phyloP scores from a whole-genome alignment of 306 rosid genomes.

The Quercus ilex region DNA sequence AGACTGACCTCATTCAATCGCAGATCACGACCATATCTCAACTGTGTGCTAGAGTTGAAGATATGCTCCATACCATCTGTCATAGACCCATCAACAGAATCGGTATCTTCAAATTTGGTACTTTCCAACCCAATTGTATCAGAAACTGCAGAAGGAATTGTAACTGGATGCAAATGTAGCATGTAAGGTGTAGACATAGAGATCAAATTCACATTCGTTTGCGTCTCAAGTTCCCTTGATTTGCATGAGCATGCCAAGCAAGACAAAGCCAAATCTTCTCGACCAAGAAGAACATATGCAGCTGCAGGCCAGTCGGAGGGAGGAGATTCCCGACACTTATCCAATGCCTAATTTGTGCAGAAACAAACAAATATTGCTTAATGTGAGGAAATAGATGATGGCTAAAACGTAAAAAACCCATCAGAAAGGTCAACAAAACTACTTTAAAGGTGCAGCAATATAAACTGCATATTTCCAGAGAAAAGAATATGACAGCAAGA shows the following conservation, averaged over 20 bases:
- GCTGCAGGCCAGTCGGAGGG: slow-evolving; percentile 94
- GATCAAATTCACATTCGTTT: slow-evolving; percentile 79
- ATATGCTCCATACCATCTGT: slow-evolving; percentile 98
- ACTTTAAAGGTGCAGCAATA: not conserved
- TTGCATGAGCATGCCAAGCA: slow-evolving; percentile 64
- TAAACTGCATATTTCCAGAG: not conserved
- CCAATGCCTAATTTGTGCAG: slow-evolving; percentile 71
- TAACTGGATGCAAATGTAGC: slow-evolving; percentile 93
- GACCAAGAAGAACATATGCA: slow-evolving; percentile 94
- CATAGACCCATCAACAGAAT: slow-evolving; percentile 85
- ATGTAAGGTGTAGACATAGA: slow-evolving; percentile 96
- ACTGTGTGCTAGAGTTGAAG: slow-evolving; percentile 93
- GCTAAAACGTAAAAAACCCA: not conserved
- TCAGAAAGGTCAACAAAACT: not conserved
- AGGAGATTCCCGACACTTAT: slow-evolving; percentile 95
- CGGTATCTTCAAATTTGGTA: slow-evolving; percentile 85
- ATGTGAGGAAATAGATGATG: slow-evolving; percentile 10
- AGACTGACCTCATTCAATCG: slow-evolving; percentile 86
- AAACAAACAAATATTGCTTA: slow-evolving; percentile 19
- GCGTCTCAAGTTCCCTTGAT: slow-evolving; percentile 73
- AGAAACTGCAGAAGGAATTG: slow-evolving; percentile 85
- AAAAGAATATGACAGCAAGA: not conserved
- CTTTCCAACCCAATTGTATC: slow-evolving; percentile 83
- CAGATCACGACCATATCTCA: slow-evolving; percentile 94
- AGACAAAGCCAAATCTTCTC: slow-evolving; percentile 98